Evolutionary conservation across 345 rosid genomes (phyloP).

Genomic region (Lumnitzera racemosa): DNA sequence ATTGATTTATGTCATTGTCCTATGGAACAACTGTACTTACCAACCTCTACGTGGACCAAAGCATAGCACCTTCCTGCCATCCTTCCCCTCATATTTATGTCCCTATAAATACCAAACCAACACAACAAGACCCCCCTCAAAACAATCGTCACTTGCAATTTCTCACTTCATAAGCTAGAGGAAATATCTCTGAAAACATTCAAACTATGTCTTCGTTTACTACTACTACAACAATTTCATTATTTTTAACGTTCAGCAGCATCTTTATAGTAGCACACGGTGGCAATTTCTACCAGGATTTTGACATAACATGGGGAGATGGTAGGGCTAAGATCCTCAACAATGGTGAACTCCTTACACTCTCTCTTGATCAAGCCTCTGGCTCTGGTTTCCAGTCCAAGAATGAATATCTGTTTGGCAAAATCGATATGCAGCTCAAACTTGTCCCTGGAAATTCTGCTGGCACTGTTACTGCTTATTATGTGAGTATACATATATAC

Average conservation of each 20-base stretch:
- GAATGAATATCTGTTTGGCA: constrained; percentile 46
- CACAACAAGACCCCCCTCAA: too few species aligned
- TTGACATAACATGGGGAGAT: constrained; percentile 53
- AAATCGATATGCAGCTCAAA: constrained; percentile 47
- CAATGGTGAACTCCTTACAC: constrained; percentile 53
- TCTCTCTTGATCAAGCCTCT: constrained; percentile 42
- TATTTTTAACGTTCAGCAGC: neutral
- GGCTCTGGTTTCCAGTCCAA: constrained; percentile 65
- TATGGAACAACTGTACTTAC: too few species aligned
- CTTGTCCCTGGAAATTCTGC: constrained; percentile 58
- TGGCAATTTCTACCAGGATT: constrained; percentile 36
- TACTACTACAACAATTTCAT: neutral
- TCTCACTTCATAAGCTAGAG: too few species aligned
- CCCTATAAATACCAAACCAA: too few species aligned
- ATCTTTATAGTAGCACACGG: constrained; percentile 6
- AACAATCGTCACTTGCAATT: too few species aligned
- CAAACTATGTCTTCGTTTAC: neutral
- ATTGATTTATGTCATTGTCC: too few species aligned
- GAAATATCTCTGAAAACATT: too few species aligned
- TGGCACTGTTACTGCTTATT: constrained; percentile 50
- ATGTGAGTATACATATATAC: too few species aligned
- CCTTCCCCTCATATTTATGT: too few species aligned
- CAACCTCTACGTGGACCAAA: too few species aligned
- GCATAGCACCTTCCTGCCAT: too few species aligned
- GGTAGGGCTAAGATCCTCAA: constrained; percentile 49